Evolutionary conservation across 345 rosid species (phyloP).

Genomic region (Zanthoxylum bungeanum): DNA sequence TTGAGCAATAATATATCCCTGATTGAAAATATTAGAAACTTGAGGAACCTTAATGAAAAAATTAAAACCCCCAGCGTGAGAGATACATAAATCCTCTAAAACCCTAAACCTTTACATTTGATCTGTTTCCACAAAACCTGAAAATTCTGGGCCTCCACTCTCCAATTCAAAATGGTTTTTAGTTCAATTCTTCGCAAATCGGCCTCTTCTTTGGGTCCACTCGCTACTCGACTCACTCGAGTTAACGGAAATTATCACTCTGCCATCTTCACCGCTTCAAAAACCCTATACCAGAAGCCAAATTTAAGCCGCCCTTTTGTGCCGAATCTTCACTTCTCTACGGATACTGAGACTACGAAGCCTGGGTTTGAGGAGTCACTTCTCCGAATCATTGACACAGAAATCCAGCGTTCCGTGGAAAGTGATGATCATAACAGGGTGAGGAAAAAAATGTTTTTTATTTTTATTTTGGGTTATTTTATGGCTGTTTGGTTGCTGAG

Average conservation of each 20-base stretch:
- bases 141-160: not conserved
- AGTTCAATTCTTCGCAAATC: conserved; percentile 45
- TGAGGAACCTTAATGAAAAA: not conserved
- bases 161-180: conserved; percentile 33
- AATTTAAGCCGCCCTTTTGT: conserved; percentile 10
- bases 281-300: conserved; percentile 22
- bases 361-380: conserved; percentile 50
- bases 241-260: conserved; percentile 25
- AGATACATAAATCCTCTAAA: not conserved
- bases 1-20: not conserved
- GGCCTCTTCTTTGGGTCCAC: conserved; percentile 35
- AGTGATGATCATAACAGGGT: conserved; percentile 57
- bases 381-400: conserved; percentile 57
- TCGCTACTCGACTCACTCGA: conserved; percentile 41
- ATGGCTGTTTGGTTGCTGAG: not conserved
- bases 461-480: not conserved
- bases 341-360: conserved; percentile 32
- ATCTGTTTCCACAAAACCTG: not conserved
- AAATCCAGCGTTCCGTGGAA: conserved; percentile 62
- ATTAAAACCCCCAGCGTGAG: too few relatives aligned
- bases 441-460: not conserved
- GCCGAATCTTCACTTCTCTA: conserved; percentile 27
- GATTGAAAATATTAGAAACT: not conserved
- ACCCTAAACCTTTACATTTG: conserved; percentile 1
- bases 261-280: conserved; percentile 24